These are phyloP conservation scores for Chlorociboria aeruginascens DNA, from an alignment of 495 filamentous ascomycete species.

Conservation along the genomic window DNA sequence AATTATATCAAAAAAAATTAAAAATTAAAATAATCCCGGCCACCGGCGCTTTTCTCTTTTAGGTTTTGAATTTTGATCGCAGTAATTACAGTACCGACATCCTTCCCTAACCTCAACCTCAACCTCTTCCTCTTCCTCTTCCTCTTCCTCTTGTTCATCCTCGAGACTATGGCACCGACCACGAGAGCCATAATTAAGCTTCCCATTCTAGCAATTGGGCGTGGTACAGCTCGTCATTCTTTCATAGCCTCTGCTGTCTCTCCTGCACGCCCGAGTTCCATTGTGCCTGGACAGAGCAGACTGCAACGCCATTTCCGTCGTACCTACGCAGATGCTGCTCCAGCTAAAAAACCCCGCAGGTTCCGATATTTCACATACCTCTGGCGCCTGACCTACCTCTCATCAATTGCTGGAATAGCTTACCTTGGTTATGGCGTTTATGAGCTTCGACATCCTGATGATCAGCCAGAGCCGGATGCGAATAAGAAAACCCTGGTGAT, in stretches of 20 bases:
- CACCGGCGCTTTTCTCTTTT: no score
- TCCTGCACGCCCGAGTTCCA: constrained; percentile 11
- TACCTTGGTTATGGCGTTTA: constrained; percentile 75
- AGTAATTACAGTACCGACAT: no score
- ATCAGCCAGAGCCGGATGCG: constrained; percentile 72
- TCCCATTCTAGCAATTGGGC: constrained; percentile 9
- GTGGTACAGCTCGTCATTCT: constrained; percentile 5
- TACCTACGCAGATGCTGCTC: constrained; percentile 16
- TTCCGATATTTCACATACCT: constrained; percentile 46
- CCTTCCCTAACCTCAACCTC: no score
- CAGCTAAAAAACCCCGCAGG: constrained; percentile 20
- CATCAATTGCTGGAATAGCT: constrained; percentile 51
- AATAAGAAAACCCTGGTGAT: constrained; percentile 95
- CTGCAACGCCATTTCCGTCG: constrained; percentile 15
- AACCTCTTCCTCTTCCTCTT: no score
- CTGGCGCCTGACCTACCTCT: constrained; percentile 68
- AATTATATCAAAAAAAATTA: no score
- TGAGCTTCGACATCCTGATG: constrained; percentile 62
- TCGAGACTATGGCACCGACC: constrained; percentile 11
- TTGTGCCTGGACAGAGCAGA: constrained; percentile 6
- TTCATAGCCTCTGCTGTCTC: constrained; percentile 6
- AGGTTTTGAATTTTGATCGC: no score
- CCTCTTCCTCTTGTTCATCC: background rate
- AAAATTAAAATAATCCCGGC: no score
- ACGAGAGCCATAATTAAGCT: constrained; percentile 14